These are phyloP conservation scores for Apium graveolens DNA, from an alignment of 129 eudicot genomes.

Conservation along the genomic window DNA sequence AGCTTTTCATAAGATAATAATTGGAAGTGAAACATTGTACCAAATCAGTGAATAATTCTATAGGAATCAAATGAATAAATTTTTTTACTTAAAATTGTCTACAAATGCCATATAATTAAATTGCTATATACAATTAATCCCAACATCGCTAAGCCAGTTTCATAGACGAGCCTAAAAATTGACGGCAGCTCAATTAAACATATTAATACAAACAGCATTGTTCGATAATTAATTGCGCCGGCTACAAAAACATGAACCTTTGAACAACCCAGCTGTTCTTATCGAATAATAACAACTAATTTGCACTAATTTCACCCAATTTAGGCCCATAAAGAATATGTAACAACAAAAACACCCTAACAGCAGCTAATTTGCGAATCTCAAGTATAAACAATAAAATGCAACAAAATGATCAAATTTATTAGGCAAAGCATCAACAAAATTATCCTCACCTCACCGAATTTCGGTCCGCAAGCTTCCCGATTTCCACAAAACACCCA, in stretches of 20 bases:
- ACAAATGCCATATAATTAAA: neutral
- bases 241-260: neutral
- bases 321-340: neutral
- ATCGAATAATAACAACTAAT: neutral
- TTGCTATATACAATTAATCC: neutral
- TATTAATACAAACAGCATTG: neutral
- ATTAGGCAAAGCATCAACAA: neutral
- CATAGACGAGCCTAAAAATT: neutral
- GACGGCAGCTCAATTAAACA: neutral
- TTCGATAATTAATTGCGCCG: neutral
- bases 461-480: slow-evolving; percentile 57
- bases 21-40: neutral
- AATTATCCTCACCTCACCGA: slow-evolving; percentile 70
- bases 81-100: neutral
- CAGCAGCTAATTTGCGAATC: neutral
- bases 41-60: neutral
- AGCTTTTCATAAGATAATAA: neutral
- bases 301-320: neutral
- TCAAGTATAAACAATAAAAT: neutral
- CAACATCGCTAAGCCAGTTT: neutral
- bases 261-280: neutral
- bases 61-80: neutral
- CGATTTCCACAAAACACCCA: slow-evolving; percentile 94
- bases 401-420: slow-evolving; percentile 2
- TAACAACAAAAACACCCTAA: neutral